These are phyloP conservation scores for Cenococcum geophilum DNA, from an alignment of 495 filamentous ascomycete genomes.

Conservation along the genomic window DNA sequence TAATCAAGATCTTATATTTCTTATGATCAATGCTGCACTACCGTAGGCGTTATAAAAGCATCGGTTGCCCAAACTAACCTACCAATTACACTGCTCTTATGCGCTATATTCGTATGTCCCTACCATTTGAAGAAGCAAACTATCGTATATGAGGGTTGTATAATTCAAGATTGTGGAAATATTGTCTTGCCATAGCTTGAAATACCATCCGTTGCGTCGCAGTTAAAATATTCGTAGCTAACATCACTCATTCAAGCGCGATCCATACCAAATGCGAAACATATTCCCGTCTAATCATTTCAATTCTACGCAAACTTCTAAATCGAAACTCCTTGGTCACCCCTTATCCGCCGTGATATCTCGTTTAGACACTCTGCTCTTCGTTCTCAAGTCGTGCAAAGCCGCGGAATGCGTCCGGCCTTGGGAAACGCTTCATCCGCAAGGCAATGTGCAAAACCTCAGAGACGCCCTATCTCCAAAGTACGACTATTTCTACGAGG, in stretches of 20 bases:
- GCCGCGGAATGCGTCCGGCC: constrained; percentile 31
- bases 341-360: constrained; percentile 22
- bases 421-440: constrained; percentile 33
- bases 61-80: too few relatives aligned
- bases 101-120: not conserved
- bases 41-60: too few relatives aligned
- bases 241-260: constrained; percentile 18
- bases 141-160: too few relatives aligned
- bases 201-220: too few relatives aligned
- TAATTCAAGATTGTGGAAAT: too few relatives aligned
- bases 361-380: constrained; percentile 34
- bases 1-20: not conserved
- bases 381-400: constrained; percentile 38
- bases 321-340: constrained; percentile 23
- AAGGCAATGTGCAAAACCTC: constrained; percentile 30
- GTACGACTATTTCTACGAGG: constrained; percentile 55
- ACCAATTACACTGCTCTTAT: too few relatives aligned
- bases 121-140: too few relatives aligned
- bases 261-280: constrained; percentile 27
- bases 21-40: too few relatives aligned
- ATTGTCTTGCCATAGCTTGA: too few relatives aligned
- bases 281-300: too few relatives aligned
- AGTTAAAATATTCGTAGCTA: too few relatives aligned
- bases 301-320: constrained; percentile 8
- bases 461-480: constrained; percentile 42